Evolutionary conservation across 176 grass and related monocot genomes (phyloP), one percentile per base, ranked within the genome.

Genomic region (Miscanthus lutarioriparius): DNA sequence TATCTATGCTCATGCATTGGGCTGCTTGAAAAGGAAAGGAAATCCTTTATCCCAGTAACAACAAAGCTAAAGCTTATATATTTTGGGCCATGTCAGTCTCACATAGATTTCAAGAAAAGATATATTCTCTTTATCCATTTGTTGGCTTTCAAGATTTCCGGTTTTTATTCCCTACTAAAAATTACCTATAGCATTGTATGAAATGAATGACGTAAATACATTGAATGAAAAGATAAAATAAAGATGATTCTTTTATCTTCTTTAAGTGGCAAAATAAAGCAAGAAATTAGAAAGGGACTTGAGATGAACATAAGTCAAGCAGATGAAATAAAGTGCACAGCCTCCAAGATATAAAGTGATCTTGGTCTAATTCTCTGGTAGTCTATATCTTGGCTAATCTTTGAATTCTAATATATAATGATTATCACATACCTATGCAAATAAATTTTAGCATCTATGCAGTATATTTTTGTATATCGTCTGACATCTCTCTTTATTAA

Each of bases 1-100:
- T 43, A 63, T 90, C 30, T 79, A 26, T 84, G 67, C 67, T 49
- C 53, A 71, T 44, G 39, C 75, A 84, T 75, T 64, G 70, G 36
- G 76, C 53, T 87, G 70, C 53, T 72, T 87, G 81, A 81, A 87
- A 81, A 58, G 76, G 85, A 80, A 83, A 87, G 80, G 0, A 91
- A 84, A 87, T 87, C 76, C 70, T 91, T 70, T 70, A 84, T 84
- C 70, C 45, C 25, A 44, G 53, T 45, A 67, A 56, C 38, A 87
- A 65, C 64, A 84, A 83, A 91, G 81, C 20, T 80, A 91, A 91
- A 91, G 89, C 41, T 64, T 87, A 71, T 76, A 72, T 80, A 71
- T 91, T 84, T 84, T 87, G 89, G 81, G 14, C 53, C 70, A 87
- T 87, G 85, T 81, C 89, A 87, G 56, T 87, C 81, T 87, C 53